phyloP scores from a whole-genome alignment of 1,284 basidiomycete genomes.

The Austroboletus niveus region DNA sequence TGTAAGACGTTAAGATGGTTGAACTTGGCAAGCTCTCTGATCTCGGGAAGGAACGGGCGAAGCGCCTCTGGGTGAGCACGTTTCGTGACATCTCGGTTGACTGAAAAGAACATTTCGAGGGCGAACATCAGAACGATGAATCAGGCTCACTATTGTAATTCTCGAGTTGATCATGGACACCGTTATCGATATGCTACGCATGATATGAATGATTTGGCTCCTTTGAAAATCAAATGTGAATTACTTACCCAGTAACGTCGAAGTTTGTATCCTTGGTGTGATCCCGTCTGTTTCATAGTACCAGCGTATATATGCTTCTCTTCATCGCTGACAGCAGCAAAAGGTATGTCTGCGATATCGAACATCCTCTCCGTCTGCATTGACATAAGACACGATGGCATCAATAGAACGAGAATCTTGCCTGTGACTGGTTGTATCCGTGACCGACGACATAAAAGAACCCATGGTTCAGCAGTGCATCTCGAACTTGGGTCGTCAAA shows the following conservation, averaged over 20 bases:
- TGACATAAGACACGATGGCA: slow-evolving; percentile 54
- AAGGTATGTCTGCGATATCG: too few relatives aligned
- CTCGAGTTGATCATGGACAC: slow-evolving; percentile 59
- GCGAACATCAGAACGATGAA: neutral
- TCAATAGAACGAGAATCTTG: slow-evolving; percentile 30
- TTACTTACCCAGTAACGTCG: slow-evolving; percentile 14
- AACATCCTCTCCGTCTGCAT: slow-evolving; percentile 49
- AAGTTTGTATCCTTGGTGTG: slow-evolving; percentile 42
- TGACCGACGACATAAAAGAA: slow-evolving; percentile 66
- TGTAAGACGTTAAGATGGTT: slow-evolving; percentile 53
- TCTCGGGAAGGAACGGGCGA: slow-evolving; percentile 53
- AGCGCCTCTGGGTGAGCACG: slow-evolving; percentile 46
- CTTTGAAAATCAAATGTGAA: neutral
- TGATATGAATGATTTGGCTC: too few relatives aligned
- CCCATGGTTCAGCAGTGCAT: slow-evolving; percentile 57
- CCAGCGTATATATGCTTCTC: slow-evolving; percentile 29
- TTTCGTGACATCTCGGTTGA: slow-evolving; percentile 42
- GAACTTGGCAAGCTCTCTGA: slow-evolving; percentile 32
- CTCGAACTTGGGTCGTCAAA: slow-evolving; percentile 48
- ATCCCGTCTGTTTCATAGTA: slow-evolving; percentile 13
- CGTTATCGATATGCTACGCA: slow-evolving; percentile 39
- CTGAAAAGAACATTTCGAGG: slow-evolving; percentile 24
- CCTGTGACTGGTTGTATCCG: slow-evolving; percentile 48
- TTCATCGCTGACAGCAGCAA: too few relatives aligned
- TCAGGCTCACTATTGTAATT: slow-evolving; percentile 39